Conservation (phyloP, 1,284 basidiomycete species). For the Ganoderma lingzhi region DNA sequence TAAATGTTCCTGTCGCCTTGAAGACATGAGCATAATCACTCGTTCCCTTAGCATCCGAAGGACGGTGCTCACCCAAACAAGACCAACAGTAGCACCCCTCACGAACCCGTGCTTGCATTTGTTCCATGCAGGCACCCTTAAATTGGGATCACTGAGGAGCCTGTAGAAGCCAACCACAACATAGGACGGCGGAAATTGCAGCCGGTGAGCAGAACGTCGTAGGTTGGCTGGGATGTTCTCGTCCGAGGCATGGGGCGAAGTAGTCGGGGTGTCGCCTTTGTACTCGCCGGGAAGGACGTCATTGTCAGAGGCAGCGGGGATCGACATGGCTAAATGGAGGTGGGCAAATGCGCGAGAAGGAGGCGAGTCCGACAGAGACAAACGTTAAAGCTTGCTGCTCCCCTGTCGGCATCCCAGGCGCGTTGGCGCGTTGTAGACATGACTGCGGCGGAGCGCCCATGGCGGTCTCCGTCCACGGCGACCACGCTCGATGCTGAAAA, state of each 20-base stretch:
- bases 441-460: background rate
- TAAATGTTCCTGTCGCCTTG: slow-evolving; percentile 69
- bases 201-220: slow-evolving; percentile 59
- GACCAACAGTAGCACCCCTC: slow-evolving; percentile 67
- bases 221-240: slow-evolving; percentile 55
- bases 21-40: slow-evolving; percentile 4
- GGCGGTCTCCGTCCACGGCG: slow-evolving; percentile 6
- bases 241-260: slow-evolving; percentile 37
- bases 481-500: background rate
- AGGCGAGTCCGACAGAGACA: background rate
- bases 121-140: slow-evolving; percentile 77
- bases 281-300: slow-evolving; percentile 33
- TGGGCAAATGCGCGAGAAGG: background rate
- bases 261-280: slow-evolving; percentile 18
- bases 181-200: slow-evolving; percentile 79
- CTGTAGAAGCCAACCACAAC: slow-evolving; percentile 79
- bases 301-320: slow-evolving; percentile 8
- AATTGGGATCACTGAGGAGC: slow-evolving; percentile 67
- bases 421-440: background rate
- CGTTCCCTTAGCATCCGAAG: background rate
- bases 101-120: slow-evolving; percentile 76
- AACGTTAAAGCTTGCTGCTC: background rate
- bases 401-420: background rate
- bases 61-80: slow-evolving; percentile 64
- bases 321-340: background rate